Evolutionary conservation across 2,329 filamentous ascomycete genomes (phyloP).

Genomic region (Colletotrichum sp.): DNA sequence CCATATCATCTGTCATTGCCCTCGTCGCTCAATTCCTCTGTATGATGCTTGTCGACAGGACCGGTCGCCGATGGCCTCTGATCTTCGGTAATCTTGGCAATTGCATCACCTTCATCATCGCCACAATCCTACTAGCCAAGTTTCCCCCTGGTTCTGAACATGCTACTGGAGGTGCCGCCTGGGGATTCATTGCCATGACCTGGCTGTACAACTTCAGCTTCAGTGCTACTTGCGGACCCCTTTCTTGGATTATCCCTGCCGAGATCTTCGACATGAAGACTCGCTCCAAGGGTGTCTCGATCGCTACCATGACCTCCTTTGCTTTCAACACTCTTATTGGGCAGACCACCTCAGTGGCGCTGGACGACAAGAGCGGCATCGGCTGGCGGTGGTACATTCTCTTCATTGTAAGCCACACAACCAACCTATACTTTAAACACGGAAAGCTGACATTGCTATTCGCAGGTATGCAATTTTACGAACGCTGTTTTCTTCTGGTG

Average conservation of each 20-base stretch:
- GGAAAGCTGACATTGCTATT: background rate
- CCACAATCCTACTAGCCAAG: constrained; percentile 53
- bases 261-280: constrained; percentile 83
- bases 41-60: constrained; percentile 71
- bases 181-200: constrained; percentile 76
- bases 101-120: constrained; percentile 74
- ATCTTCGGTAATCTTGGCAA: constrained; percentile 77
- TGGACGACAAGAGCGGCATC: constrained; percentile 44
- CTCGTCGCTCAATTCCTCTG: constrained; percentile 72
- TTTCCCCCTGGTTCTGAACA: constrained; percentile 64
- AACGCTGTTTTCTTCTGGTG: constrained; percentile 61
- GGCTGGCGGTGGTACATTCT: constrained; percentile 54
- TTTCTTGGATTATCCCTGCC: constrained; percentile 66
- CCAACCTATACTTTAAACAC: background rate
- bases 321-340: constrained; percentile 81
- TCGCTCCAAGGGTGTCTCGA: constrained; percentile 74
- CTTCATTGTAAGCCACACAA: constrained; percentile 37
- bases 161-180: constrained; percentile 52
- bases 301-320: constrained; percentile 75
- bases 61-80: constrained; percentile 74
- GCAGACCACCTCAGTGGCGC: constrained; percentile 66
- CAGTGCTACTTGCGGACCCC: constrained; percentile 71
- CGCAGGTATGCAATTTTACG: constrained; percentile 64
- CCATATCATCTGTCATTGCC: constrained; percentile 75
- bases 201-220: constrained; percentile 86